Evolutionary conservation across 176 grass and related monocot species (phyloP).

Genomic region (Oryza meyeriana): DNA sequence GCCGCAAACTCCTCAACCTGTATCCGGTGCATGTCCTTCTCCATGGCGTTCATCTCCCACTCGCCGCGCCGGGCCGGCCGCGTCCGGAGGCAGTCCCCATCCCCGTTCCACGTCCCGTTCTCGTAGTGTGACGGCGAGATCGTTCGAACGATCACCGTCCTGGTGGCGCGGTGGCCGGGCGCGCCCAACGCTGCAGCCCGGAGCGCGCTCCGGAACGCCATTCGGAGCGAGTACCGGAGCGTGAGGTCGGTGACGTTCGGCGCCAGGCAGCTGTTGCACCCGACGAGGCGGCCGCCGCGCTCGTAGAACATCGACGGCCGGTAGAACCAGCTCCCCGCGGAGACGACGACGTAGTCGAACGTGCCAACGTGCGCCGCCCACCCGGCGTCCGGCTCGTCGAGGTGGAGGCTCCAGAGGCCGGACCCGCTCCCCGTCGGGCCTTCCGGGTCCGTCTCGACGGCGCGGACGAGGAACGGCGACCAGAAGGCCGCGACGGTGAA

Average conservation of each 20-base stretch:
- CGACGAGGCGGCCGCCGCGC: slow-evolving; percentile 30
- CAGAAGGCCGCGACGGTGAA: slow-evolving; percentile 44
- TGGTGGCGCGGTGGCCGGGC: not conserved
- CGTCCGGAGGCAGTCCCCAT: slow-evolving; percentile 40
- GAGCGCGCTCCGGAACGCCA: slow-evolving; percentile 43
- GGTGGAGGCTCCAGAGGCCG: slow-evolving; percentile 42
- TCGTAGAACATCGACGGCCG: slow-evolving; percentile 43
- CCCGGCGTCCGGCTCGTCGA: slow-evolving; percentile 41
- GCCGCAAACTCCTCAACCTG: slow-evolving; percentile 41
- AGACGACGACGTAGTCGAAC: slow-evolving; percentile 56
- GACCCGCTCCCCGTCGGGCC: not conserved
- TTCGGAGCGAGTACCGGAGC: slow-evolving; percentile 28
- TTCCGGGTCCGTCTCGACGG: slow-evolving; percentile 29
- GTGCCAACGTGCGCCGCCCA: slow-evolving; percentile 16
- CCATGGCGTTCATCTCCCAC: slow-evolving; percentile 31
- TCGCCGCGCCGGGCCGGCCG: slow-evolving; percentile 32
- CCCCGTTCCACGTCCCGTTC: slow-evolving; percentile 47
- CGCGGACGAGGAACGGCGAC: slow-evolving; percentile 54
- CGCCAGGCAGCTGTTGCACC: slow-evolving; percentile 38
- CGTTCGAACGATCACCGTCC: slow-evolving; percentile 47
- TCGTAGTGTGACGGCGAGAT: slow-evolving; percentile 68
- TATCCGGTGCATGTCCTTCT: slow-evolving; percentile 49
- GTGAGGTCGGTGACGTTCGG: slow-evolving; percentile 48
- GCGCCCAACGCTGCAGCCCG: not conserved
- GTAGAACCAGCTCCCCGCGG: slow-evolving; percentile 58